Percentiles rank a stretch among this genome's conserved stretches.
These are phyloP conservation scores for Dacryopinax primogenitus DNA, from an alignment of 768 basidiomycete genomes.

Conservation along the genomic window DNA sequence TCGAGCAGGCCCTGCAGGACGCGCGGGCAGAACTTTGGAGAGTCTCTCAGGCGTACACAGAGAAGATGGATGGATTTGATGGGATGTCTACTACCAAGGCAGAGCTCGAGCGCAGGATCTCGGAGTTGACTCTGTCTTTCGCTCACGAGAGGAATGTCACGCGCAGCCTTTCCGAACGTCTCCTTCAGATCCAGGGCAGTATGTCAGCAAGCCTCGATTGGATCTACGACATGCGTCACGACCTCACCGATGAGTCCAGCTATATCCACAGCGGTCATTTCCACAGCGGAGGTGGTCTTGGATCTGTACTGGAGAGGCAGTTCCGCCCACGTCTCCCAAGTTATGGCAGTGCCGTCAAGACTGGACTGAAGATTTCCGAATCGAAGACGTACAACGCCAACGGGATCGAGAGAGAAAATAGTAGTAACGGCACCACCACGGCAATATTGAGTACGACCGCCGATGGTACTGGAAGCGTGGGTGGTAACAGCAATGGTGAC, in stretches of 20 bases:
- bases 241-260: not conserved
- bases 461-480: too few relatives aligned
- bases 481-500: too few relatives aligned
- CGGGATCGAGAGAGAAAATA: too few relatives aligned
- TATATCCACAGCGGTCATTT: not conserved
- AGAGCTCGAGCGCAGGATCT: not conserved
- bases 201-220: not conserved
- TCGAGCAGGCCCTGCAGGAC: not conserved
- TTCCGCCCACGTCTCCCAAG: not conserved
- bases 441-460: too few relatives aligned
- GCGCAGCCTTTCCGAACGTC: not conserved
- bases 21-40: not conserved
- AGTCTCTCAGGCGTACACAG: not conserved
- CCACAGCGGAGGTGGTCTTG: not conserved
- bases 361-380: not conserved
- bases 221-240: conserved; percentile 5
- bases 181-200: not conserved
- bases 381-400: not conserved
- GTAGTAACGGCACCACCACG: too few relatives aligned
- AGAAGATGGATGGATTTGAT: not conserved
- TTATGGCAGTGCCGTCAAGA: conserved; percentile 1
- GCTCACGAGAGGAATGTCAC: not conserved
- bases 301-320: not conserved
- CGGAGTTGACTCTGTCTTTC: not conserved
- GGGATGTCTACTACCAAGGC: not conserved